Conservation (phyloP, 768 basidiomycete genomes). For the Kwoniella botswanensis region DNA sequence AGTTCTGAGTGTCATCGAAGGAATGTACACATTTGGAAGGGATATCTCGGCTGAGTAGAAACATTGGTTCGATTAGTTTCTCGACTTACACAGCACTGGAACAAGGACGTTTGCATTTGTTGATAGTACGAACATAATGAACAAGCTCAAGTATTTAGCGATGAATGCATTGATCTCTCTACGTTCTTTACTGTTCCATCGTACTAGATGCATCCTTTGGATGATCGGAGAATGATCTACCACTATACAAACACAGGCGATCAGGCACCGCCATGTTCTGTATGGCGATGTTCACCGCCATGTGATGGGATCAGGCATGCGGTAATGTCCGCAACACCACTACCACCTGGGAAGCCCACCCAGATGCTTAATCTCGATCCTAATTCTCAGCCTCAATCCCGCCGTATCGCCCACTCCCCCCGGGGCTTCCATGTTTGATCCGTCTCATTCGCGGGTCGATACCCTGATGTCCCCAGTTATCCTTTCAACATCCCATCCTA, state of each 20-base stretch:
- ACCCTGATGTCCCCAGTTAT: neutral
- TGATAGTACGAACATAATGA: neutral
- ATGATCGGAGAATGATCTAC: neutral
- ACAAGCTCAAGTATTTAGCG: too few relatives aligned
- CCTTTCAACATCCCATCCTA: neutral
- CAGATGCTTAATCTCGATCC: neutral
- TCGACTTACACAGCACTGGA: neutral
- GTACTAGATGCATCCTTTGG: neutral
- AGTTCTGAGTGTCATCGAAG: constrained; percentile 51
- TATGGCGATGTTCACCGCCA: neutral
- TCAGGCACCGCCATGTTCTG: neutral
- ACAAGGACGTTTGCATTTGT: constrained; percentile 2
- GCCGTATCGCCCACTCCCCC: constrained; percentile 1
- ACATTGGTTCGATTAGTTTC: neutral
- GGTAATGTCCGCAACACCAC: neutral
- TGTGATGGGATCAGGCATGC: neutral
- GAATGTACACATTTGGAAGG: constrained; percentile 50
- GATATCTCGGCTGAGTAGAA: constrained; percentile 47
- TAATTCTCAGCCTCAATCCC: neutral
- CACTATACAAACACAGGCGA: neutral
- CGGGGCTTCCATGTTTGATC: neutral
- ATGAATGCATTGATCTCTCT: neutral
- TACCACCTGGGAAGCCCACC: neutral
- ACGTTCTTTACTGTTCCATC: neutral
- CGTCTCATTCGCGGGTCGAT: neutral